phyloP scores from a whole-genome alignment of 371 early-diverging fungal species.

The Hamiltosporidium tvaerminnensis region DNA sequence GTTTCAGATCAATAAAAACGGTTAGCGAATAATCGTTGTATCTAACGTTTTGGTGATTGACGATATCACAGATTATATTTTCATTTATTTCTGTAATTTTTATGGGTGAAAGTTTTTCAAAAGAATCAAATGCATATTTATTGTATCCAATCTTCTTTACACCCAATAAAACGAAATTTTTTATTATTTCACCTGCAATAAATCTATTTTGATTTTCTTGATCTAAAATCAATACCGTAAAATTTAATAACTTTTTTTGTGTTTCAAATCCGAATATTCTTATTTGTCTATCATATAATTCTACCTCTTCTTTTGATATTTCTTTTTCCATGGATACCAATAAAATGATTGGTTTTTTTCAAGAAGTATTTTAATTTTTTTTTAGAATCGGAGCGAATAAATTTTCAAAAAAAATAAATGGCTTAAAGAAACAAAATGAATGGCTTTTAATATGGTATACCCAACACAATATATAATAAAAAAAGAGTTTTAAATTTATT shows the following conservation, averaged over 20 bases:
- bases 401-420: too few relatives aligned
- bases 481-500: too few relatives aligned
- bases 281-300: constrained; percentile 43
- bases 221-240: constrained; percentile 1
- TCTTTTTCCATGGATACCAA: too few relatives aligned
- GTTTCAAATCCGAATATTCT: constrained; percentile 39
- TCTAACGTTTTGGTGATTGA: background rate
- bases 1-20: too few relatives aligned
- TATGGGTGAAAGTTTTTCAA: constrained; percentile 12
- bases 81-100: constrained; percentile 20
- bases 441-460: too few relatives aligned
- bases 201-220: background rate
- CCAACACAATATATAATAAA: too few relatives aligned
- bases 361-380: too few relatives aligned
- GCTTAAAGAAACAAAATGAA: too few relatives aligned
- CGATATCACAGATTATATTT: constrained; percentile 3
- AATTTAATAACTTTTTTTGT: constrained; percentile 27
- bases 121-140: constrained; percentile 5
- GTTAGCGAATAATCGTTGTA: too few relatives aligned
- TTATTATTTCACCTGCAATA: constrained; percentile 32
- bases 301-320: background rate
- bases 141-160: constrained; percentile 9
- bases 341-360: too few relatives aligned
- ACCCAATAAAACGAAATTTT: constrained; percentile 33
- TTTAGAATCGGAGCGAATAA: too few relatives aligned